Conservation (phyloP, 75 land plant genomes). For the Selaginella moellendorffii region DNA sequence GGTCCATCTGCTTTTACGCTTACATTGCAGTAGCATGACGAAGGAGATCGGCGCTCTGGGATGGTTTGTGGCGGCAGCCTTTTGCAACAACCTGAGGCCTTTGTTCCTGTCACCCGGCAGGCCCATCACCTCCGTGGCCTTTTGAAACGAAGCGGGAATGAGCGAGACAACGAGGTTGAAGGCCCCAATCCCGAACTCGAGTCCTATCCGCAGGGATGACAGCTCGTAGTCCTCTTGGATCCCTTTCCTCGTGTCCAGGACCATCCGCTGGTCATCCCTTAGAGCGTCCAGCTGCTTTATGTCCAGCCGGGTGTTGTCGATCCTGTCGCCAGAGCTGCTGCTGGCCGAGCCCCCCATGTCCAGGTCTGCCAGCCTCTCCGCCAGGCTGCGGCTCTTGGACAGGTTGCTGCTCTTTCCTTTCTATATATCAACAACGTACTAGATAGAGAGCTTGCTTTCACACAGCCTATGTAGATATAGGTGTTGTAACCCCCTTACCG, state of each 20-base stretch:
- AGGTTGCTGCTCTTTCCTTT: not conserved
- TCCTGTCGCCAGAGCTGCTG: not conserved
- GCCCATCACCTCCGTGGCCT: constrained; percentile 27
- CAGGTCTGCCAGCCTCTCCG: not conserved
- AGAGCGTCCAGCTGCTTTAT: not conserved
- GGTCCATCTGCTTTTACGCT: too few species aligned
- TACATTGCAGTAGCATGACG: constrained; percentile 22
- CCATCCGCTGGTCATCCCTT: not conserved
- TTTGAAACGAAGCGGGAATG: constrained; percentile 21
- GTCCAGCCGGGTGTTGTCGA: not conserved
- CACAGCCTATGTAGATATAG: not conserved
- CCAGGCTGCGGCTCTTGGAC: not conserved
- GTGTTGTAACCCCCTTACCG: not conserved
- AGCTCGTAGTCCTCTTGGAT: constrained; percentile 26
- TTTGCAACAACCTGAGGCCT: constrained; percentile 16
- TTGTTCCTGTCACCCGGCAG: constrained; percentile 24
- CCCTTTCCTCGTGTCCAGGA: constrained; percentile 12
- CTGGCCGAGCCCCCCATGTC: not conserved
- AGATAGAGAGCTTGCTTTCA: not conserved
- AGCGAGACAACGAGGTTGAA: constrained; percentile 29
- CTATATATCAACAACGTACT: not conserved
- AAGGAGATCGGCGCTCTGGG: constrained; percentile 23
- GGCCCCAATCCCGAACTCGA: constrained; percentile 27
- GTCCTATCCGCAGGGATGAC: constrained; percentile 18
- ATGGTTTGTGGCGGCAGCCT: constrained; percentile 19